Evolutionary conservation across 1,139 yeast genomes (phyloP), one percentile per base, ranked within the genome.

Genomic region (Candida buenavistaensis): DNA sequence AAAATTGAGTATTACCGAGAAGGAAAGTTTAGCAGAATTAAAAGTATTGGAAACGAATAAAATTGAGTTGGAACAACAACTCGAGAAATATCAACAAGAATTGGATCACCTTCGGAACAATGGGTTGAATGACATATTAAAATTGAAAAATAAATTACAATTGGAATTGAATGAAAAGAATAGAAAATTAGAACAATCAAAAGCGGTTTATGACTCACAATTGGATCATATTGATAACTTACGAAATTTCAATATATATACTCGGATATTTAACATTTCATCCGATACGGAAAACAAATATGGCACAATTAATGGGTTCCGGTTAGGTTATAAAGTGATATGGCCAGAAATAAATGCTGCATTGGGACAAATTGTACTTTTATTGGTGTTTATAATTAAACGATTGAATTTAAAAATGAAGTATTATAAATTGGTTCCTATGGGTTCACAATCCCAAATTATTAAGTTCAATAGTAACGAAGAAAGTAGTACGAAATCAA

Each of bases 311-410:
- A 90, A 90, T 56, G 95, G 92, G 0, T 68, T 87, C 29, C 62
- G 96, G 37, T 57, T 92, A 10, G 98, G 97, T 1, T 63, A 69
- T 40, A 73, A 66, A 35, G 78, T 90, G 0, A 85, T 94, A 3
- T 89, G 96, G 95, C 79, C 87, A 33, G 98, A 92, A 50, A 80
- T 89, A 26, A 92, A 90, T 54, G 94, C 95, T 1, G 97, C 96
- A 0, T 64, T 92, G 55, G 98, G 98, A 0, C 96, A 90, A 49
- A 65, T 90, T 2, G 75, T 87, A 3, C 57, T 89, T 13, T 59
- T 90, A 14, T 56, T 90, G 26, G 72, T 82, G 0, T 86, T 94
- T 4, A 69, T 90, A 4, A 62, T 76, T 3, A 68, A 75, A 17
- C 66, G 83, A 38, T 65, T 89, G 25, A 68, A 76, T 12, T 58